Evolutionary conservation across 805 yeast species (phyloP).

Genomic region (Nakazawaea sp.): DNA sequence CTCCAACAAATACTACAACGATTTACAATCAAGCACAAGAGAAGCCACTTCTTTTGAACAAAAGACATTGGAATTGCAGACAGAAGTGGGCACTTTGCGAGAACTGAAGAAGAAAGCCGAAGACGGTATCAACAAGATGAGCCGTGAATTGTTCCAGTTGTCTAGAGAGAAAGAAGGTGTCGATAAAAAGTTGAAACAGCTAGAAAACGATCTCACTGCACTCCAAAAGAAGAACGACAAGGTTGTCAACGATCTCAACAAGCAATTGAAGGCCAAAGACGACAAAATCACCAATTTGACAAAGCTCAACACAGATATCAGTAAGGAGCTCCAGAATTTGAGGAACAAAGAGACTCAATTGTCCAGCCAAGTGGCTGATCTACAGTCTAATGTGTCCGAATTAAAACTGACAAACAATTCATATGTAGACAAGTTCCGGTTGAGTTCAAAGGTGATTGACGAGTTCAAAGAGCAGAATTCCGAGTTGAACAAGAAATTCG

Average conservation of each 20-base stretch:
- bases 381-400: conserved; percentile 21
- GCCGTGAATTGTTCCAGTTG: conserved; percentile 66
- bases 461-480: conserved; percentile 6
- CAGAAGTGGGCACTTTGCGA: conserved; percentile 26
- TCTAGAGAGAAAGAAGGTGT: conserved; percentile 50
- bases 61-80: conserved; percentile 22
- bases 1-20: conserved; percentile 9
- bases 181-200: conserved; percentile 32
- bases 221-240: conserved; percentile 28
- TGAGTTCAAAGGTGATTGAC: conserved; percentile 4
- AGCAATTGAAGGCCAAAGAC: conserved; percentile 17
- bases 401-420: conserved; percentile 27
- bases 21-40: conserved; percentile 14
- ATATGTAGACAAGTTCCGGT: conserved; percentile 34
- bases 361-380: conserved; percentile 13
- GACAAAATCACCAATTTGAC: conserved; percentile 18
- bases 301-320: conserved; percentile 14
- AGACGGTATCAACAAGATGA: conserved; percentile 86
- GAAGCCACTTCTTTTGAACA: conserved; percentile 18
- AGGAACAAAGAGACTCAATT: conserved; percentile 16
- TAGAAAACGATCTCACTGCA: conserved; percentile 34
- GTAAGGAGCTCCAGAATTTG: conserved; percentile 23
- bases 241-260: conserved; percentile 18
- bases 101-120: conserved; percentile 61
- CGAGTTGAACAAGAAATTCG: conserved; percentile 8